Evolutionary conservation across 129 eudicot genomes (phyloP).

Genomic region (Escallonia herrerae): DNA sequence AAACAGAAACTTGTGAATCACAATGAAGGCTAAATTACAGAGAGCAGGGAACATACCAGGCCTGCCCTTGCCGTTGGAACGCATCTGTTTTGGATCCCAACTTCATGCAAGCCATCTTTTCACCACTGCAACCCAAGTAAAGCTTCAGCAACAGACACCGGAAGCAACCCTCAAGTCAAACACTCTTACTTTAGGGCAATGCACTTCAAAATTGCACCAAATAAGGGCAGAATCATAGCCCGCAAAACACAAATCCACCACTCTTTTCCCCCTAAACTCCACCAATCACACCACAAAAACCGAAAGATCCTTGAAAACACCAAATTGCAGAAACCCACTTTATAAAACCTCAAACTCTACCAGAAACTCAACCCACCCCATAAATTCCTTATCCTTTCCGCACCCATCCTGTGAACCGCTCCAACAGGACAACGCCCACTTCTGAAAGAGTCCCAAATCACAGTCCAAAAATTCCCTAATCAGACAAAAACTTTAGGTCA

Average conservation of each 20-base stretch:
- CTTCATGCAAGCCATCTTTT: constrained; percentile 88
- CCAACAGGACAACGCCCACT: constrained; percentile 25
- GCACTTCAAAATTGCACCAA: constrained; percentile 8
- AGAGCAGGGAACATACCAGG: constrained; percentile 57
- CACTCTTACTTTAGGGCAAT: constrained; percentile 9
- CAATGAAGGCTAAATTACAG: constrained; percentile 6
- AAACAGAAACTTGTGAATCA: not conserved
- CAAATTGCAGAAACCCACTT: constrained; percentile 16
- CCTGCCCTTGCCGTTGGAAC: constrained; percentile 85
- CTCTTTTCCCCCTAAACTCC: not conserved
- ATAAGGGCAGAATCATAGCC: not conserved
- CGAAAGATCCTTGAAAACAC: not conserved
- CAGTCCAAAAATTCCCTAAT: constrained; percentile 27
- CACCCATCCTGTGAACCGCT: constrained; percentile 20
- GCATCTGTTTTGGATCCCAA: constrained; percentile 93
- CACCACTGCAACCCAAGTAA: not conserved
- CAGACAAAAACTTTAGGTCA: constrained; percentile 74
- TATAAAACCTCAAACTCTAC: constrained; percentile 7
- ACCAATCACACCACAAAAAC: constrained; percentile 19
- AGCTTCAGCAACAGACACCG: constrained; percentile 11
- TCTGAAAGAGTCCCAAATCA: constrained; percentile 26
- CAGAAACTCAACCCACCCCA: constrained; percentile 10
- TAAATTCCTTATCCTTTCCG: constrained; percentile 15
- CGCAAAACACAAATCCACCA: constrained; percentile 9
- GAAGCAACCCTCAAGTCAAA: constrained; percentile 7